Evolutionary conservation across 164 flowering plant species (phyloP).

Genomic region (Macadamia integrifolia): DNA sequence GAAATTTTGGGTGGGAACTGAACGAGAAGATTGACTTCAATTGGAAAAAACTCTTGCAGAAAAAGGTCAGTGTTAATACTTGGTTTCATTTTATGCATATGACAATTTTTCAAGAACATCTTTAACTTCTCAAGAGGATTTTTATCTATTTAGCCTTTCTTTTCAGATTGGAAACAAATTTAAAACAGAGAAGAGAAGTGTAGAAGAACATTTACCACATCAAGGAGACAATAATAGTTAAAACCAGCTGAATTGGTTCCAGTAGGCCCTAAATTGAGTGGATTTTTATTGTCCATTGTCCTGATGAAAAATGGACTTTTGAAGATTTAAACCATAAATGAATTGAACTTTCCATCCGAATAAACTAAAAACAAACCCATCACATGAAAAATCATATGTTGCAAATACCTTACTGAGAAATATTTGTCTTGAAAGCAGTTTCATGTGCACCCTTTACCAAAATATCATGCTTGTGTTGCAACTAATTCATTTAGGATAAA

Average conservation of each 20-base stretch:
- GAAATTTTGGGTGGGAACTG: slow-evolving; percentile 86
- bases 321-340: not conserved
- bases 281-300: not conserved
- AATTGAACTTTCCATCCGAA: not conserved
- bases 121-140: not conserved
- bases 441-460: too few relatives aligned
- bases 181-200: not conserved
- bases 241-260: not conserved
- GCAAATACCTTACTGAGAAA: too few relatives aligned
- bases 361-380: not conserved
- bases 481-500: too few relatives aligned
- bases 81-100: not conserved
- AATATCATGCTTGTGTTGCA: too few relatives aligned
- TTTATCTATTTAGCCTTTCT: too few relatives aligned
- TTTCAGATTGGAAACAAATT: not conserved
- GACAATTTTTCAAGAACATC: not conserved
- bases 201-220: not conserved
- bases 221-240: not conserved
- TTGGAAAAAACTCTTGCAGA: slow-evolving; percentile 87
- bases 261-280: not conserved
- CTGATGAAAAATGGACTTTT: not conserved
- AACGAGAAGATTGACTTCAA: slow-evolving; percentile 65
- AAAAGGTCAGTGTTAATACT: slow-evolving; percentile 48
- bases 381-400: not conserved
- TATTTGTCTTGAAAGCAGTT: too few relatives aligned